A percentile compares a stretch with the other conserved stretches of the same genome.
phyloP scores from a whole-genome alignment of 768 basidiomycete genomes.

The Daedaleopsis nitida region DNA sequence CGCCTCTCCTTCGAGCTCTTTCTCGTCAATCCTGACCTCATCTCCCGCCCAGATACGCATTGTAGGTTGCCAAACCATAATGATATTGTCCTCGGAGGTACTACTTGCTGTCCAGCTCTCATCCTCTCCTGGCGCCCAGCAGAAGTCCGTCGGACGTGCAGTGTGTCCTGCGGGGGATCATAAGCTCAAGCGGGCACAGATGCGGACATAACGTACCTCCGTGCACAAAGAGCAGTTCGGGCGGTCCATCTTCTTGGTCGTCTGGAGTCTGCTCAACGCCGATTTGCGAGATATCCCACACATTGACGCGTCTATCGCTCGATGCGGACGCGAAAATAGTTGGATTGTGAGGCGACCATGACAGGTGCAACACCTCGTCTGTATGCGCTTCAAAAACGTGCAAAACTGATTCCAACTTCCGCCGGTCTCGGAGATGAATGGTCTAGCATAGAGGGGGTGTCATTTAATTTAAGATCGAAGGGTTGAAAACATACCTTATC shows the following conservation, averaged over 20 bases:
- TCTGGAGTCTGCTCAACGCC: slow-evolving; percentile 97
- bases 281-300: slow-evolving; percentile 93
- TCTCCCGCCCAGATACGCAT: slow-evolving; percentile 94
- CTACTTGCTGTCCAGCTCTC: slow-evolving; percentile 87
- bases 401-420: slow-evolving; percentile 69
- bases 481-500: slow-evolving; percentile 68
- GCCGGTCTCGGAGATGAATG: slow-evolving; percentile 84
- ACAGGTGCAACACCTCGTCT: slow-evolving; percentile 90
- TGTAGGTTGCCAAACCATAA: slow-evolving; percentile 97
- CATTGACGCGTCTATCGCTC: slow-evolving; percentile 88
- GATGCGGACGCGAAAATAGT: slow-evolving; percentile 95
- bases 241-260: slow-evolving; percentile 97
- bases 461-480: background rate
- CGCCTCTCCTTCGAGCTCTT: slow-evolving; percentile 78
- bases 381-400: slow-evolving; percentile 93
- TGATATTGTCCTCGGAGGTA: slow-evolving; percentile 95
- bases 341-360: slow-evolving; percentile 93
- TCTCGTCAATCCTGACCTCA: slow-evolving; percentile 79
- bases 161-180: slow-evolving; percentile 65
- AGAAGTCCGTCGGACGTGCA: slow-evolving; percentile 88
- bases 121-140: slow-evolving; percentile 84
- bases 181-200: slow-evolving; percentile 2
- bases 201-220: slow-evolving; percentile 61
- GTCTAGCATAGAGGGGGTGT: slow-evolving; percentile 54
- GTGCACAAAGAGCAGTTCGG: slow-evolving; percentile 94